Conservation (phyloP, 2,329 filamentous ascomycete genomes). For the Colletotrichum australisinense region DNA sequence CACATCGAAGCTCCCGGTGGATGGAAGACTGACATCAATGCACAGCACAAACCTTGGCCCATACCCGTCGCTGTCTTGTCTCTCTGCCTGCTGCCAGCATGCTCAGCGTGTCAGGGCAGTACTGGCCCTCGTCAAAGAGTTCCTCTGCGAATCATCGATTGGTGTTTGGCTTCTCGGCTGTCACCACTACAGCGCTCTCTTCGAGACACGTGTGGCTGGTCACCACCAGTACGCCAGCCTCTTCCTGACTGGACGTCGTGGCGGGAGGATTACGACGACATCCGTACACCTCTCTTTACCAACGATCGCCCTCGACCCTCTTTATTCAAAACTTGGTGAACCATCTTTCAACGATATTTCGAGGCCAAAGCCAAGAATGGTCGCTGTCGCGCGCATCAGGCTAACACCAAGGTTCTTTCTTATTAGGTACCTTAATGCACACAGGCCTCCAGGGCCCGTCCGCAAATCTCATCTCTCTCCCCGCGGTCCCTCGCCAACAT, state of each 20-base stretch:
- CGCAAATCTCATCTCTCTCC: conserved; percentile 1
- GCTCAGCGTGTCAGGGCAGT: neutral
- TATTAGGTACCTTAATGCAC: neutral
- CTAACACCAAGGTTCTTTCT: neutral
- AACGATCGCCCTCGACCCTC: neutral
- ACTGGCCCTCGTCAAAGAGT: conserved; percentile 5
- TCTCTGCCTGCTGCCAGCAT: neutral
- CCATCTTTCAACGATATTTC: neutral
- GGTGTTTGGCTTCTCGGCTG: neutral
- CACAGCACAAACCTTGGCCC: neutral
- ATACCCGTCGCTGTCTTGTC: neutral
- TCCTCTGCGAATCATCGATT: neutral
- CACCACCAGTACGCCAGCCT: conserved; percentile 13
- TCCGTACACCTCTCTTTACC: conserved; percentile 1
- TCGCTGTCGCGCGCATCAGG: conserved; percentile 3
- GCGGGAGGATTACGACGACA: conserved; percentile 29
- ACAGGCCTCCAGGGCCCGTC: neutral
- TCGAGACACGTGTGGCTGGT: neutral
- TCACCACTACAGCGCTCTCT: neutral
- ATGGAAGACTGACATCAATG: neutral
- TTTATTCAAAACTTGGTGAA: too few relatives aligned
- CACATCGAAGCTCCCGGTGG: neutral
- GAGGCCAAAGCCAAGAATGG: neutral
- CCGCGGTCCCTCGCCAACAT: neutral
- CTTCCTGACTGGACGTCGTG: conserved; percentile 5